Conservation (phyloP, 1,284 basidiomycete genomes). For the Leccinum griseonigrum region DNA sequence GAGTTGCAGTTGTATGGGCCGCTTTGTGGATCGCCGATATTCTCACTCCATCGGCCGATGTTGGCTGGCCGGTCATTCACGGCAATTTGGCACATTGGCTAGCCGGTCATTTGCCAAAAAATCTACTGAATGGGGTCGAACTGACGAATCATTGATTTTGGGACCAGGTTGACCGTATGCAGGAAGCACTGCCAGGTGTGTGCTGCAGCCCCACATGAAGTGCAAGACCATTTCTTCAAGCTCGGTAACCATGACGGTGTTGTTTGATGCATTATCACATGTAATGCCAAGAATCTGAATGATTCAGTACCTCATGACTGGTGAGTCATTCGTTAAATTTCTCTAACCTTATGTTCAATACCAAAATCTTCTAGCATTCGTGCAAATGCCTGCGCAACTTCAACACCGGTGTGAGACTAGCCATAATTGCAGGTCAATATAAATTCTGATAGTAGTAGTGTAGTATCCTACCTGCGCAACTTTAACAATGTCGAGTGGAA, state of each 20-base stretch:
- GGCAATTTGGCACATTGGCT: too few relatives aligned
- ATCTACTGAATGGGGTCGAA: not conserved
- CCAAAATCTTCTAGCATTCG: not conserved
- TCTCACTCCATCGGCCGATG: too few relatives aligned
- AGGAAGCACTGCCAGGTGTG: not conserved
- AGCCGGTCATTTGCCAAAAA: too few relatives aligned
- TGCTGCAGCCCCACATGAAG: not conserved
- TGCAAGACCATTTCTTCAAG: not conserved
- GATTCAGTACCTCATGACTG: not conserved
- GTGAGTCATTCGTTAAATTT: not conserved
- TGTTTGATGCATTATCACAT: not conserved
- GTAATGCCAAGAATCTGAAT: not conserved
- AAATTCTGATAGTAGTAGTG: not conserved
- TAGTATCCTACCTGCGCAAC: not conserved
- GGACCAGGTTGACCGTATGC: not conserved
- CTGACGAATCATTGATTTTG: not conserved
- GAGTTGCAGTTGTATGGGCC: too few relatives aligned
- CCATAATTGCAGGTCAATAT: not conserved
- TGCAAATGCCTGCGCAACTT: not conserved
- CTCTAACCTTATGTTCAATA: not conserved
- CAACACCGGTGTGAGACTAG: not conserved
- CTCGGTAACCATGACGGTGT: not conserved
- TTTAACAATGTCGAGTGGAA: not conserved
- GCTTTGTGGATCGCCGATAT: too few relatives aligned
- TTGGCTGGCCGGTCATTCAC: too few relatives aligned